These are phyloP conservation scores for Candida multigemmis DNA, from an alignment of 805 yeast genomes.

Conservation along the genomic window DNA sequence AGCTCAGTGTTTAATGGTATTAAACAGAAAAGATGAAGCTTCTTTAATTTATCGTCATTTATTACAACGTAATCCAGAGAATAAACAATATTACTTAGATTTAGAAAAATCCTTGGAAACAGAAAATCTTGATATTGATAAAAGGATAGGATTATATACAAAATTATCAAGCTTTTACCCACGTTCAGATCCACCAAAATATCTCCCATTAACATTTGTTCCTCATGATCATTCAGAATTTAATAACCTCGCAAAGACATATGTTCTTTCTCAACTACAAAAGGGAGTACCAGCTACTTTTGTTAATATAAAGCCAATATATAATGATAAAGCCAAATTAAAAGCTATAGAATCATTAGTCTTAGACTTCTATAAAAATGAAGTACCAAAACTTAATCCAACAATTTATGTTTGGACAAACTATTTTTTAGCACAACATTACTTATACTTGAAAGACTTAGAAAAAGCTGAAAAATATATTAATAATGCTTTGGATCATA, in stretches of 20 bases:
- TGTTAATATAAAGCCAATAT: slow-evolving; percentile 75
- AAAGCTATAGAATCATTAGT: slow-evolving; percentile 47
- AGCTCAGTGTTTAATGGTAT: slow-evolving; percentile 53
- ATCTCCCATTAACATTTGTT: slow-evolving; percentile 69
- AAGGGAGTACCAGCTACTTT: slow-evolving; percentile 89
- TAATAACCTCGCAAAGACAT: slow-evolving; percentile 36
- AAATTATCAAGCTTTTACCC: slow-evolving; percentile 69
- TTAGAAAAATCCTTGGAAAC: slow-evolving; percentile 61
- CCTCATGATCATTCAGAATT: slow-evolving; percentile 43
- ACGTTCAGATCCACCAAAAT: slow-evolving; percentile 69
- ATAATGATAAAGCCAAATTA: slow-evolving; percentile 33
- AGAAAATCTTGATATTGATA: slow-evolving; percentile 28
- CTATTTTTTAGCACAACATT: slow-evolving; percentile 75
- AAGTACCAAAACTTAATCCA: slow-evolving; percentile 28
- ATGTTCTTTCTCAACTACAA: slow-evolving; percentile 52
- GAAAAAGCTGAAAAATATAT: slow-evolving; percentile 46
- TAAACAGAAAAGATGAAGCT: slow-evolving; percentile 56
- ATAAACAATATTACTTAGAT: slow-evolving; percentile 50
- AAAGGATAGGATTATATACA: slow-evolving; percentile 52
- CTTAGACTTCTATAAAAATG: slow-evolving; percentile 30
- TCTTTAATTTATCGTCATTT: slow-evolving; percentile 57
- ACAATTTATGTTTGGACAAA: slow-evolving; percentile 56
- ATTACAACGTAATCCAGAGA: slow-evolving; percentile 81
- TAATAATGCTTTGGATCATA: slow-evolving; percentile 55
- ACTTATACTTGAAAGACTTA: slow-evolving; percentile 45